Base-by-base conservation (phyloP, 768 basidiomycete species). In the Mycena metata region DNA sequence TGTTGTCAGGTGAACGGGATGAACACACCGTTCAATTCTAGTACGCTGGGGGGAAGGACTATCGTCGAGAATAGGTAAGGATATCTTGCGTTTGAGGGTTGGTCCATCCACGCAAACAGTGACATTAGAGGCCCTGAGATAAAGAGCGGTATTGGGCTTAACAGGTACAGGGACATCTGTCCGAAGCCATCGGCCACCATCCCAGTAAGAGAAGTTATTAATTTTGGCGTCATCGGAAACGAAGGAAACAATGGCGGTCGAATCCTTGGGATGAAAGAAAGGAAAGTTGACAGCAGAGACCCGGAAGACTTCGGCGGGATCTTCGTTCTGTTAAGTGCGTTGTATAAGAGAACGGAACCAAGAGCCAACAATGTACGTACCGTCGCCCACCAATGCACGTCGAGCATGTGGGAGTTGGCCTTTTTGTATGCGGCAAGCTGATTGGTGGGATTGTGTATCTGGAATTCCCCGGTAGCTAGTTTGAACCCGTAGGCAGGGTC, bases 211-310 rank as follows among this genome's bases (percentile, higher is more conserved):
- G 15, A 33, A 59, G 15, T 46, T 47, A 2, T 8, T 26, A 5
- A n/a, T n/a, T 2, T 47, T 35, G 19, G 30, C 6, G 2, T 46
- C 26, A 35, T 45, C 19, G 21, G 12, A 43, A 12, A 59, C 58
- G 36, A 59, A 46, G 2, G 5, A 21, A 3, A 35, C 33, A 23
- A 59, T 46, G 2, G 43, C 19, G 3, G 43, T 4, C 6, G 26
- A 59, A 19, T 59, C 58, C 33, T 59, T 59, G 33, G 58, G 58
- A 36, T 59, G 58, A 24, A 59, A 47, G 17, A 33, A 47, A 11
- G 58, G 58, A 12, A n/a, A 59, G 19, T 24, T 11, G 0, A 15
- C 4, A 2, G 19, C 58, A 2, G 19, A 7, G 5, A 59, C n/a
- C 10, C 7, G 11, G 36, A 59, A 59, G 26, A 21, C 33, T 15